These are phyloP conservation scores for Phyllosticta citriasiana DNA, from an alignment of 2,329 filamentous ascomycete species.

Conservation along the genomic window DNA sequence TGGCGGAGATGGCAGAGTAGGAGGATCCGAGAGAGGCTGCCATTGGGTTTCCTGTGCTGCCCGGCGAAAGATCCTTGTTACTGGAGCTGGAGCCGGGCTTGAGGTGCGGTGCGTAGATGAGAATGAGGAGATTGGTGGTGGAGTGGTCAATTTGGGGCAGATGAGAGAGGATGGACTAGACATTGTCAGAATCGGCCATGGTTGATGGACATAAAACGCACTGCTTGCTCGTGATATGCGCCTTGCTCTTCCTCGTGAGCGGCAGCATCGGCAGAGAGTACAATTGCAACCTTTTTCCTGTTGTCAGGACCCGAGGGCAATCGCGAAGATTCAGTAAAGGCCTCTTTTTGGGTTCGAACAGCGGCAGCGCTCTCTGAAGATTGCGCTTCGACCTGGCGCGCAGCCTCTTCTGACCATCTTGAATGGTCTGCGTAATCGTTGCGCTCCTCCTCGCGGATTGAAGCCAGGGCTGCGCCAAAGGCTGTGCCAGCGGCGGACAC, in stretches of 20 bases:
- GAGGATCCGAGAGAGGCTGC: conserved; percentile 63
- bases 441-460: conserved; percentile 75
- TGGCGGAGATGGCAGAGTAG: conserved; percentile 68
- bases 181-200: conserved; percentile 15
- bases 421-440: conserved; percentile 75
- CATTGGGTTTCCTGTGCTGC: conserved; percentile 11
- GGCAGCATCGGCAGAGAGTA: conserved; percentile 69
- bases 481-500: conserved; percentile 74
- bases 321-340: conserved; percentile 14
- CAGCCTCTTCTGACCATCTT: conserved; percentile 85
- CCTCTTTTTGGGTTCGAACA: conserved; percentile 23
- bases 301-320: conserved; percentile 10
- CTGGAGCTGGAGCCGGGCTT: conserved; percentile 36
- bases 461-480: conserved; percentile 70
- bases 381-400: conserved; percentile 40
- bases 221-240: conserved; percentile 34
- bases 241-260: conserved; percentile 3
- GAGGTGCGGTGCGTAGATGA: conserved; percentile 78
- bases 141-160: conserved; percentile 69
- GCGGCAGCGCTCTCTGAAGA: conserved; percentile 24
- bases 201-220: conserved; percentile 33
- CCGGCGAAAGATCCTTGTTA: conserved; percentile 34
- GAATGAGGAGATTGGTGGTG: conserved; percentile 67
- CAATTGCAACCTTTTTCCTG: conserved; percentile 70
- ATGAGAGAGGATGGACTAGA: conserved; percentile 65